Evolutionary conservation across 2,329 filamentous ascomycete genomes (phyloP).

Genomic region (Lizonia empirigonia): DNA sequence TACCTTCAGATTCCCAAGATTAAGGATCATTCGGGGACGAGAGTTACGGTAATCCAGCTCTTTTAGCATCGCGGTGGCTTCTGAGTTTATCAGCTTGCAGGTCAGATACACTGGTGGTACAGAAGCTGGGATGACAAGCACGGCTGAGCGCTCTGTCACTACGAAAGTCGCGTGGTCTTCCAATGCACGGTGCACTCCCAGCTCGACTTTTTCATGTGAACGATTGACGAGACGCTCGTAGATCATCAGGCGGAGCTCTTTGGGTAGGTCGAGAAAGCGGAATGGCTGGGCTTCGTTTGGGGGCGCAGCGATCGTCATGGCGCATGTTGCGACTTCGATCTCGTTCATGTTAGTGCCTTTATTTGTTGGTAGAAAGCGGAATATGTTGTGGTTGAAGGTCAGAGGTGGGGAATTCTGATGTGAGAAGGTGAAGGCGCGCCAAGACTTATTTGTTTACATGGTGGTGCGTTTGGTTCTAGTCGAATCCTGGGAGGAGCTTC

Average conservation of each 20-base stretch:
- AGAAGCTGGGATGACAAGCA: background rate
- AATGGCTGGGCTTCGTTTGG: background rate
- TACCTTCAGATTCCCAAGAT: background rate
- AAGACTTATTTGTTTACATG: background rate
- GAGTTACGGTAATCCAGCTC: background rate
- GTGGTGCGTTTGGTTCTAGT: too few species aligned
- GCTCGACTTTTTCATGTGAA: background rate
- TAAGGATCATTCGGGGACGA: background rate
- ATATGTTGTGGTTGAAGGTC: too few species aligned
- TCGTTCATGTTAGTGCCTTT: background rate
- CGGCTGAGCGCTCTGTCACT: background rate
- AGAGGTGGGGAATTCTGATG: background rate
- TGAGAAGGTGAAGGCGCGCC: background rate
- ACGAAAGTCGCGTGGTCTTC: background rate
- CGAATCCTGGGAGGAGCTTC: too few species aligned
- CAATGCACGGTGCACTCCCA: background rate
- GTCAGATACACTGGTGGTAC: background rate
- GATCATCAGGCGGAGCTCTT: conserved; percentile 10
- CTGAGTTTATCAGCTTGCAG: background rate
- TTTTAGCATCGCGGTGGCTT: background rate
- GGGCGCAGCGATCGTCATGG: background rate
- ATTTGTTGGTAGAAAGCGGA: background rate
- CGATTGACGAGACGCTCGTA: conserved; percentile 7
- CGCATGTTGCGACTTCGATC: background rate
- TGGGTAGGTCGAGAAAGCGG: conserved; percentile 11